phyloP scores from a whole-genome alignment of 805 yeast species.

The Phaffomyces antillensis region DNA sequence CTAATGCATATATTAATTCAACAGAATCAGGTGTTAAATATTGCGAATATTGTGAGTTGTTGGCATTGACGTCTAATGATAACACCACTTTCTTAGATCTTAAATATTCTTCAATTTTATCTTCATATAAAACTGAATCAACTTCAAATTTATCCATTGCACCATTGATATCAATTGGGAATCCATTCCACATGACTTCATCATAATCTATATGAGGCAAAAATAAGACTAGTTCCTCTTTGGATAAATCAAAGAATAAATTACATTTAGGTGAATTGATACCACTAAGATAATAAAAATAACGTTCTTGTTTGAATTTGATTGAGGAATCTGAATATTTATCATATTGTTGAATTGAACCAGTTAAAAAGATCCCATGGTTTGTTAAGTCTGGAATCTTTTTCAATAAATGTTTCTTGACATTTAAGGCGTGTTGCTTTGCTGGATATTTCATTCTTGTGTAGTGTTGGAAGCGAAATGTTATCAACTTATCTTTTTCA shows the following conservation, averaged over 20 bases:
- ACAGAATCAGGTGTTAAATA: constrained; percentile 36
- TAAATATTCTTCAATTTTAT: constrained; percentile 35
- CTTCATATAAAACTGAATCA: constrained; percentile 65
- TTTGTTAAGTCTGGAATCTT: constrained; percentile 19
- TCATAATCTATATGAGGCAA: constrained; percentile 81
- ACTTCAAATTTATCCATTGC: constrained; percentile 68
- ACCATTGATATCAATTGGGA: constrained; percentile 62
- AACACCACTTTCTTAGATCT: constrained; percentile 25
- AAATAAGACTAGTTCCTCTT: constrained; percentile 59
- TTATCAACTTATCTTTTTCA: too few species aligned
- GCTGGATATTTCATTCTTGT: constrained; percentile 65
- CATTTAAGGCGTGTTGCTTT: constrained; percentile 60
- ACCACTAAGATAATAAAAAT: constrained; percentile 84
- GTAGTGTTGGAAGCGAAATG: too few species aligned
- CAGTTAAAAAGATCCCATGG: constrained; percentile 51
- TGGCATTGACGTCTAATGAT: constrained; percentile 52
- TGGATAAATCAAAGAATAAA: constrained; percentile 46
- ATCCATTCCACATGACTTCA: constrained; percentile 94
- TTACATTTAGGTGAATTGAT: constrained; percentile 73
- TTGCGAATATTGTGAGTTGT: constrained; percentile 27
- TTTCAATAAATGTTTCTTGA: constrained; percentile 31
- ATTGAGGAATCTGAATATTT: constrained; percentile 76
- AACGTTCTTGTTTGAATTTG: constrained; percentile 82
- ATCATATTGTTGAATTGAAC: constrained; percentile 49
- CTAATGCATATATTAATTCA: constrained; percentile 64